Percentiles rank a stretch among this genome's conserved stretches.
Conservation (phyloP, 164 flowering plant genomes). For the Sedum album region DNA sequence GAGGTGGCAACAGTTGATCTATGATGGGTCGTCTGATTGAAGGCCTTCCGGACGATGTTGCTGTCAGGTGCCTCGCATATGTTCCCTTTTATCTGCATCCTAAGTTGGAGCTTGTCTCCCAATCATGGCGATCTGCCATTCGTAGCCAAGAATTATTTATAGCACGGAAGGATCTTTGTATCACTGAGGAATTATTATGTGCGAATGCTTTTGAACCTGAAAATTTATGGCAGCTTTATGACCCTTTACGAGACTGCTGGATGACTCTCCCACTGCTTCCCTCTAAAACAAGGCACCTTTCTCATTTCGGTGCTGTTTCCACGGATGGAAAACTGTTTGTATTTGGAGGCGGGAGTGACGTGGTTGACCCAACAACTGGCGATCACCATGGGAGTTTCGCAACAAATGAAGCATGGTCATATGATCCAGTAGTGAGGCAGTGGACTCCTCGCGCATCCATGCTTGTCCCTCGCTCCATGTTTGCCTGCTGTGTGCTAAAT, state of each 20-base stretch:
- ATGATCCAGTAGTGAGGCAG: constrained; percentile 49
- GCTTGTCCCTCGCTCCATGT: constrained; percentile 90
- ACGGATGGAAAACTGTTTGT: constrained; percentile 72
- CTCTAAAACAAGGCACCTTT: constrained; percentile 69
- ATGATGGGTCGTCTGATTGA: constrained; percentile 79
- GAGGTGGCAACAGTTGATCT: constrained; percentile 10
- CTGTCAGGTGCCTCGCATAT: constrained; percentile 77
- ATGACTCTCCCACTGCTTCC: constrained; percentile 77
- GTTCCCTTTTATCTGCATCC: constrained; percentile 74
- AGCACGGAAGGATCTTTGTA: constrained; percentile 64
- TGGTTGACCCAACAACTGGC: constrained; percentile 84
- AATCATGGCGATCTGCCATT: constrained; percentile 69
- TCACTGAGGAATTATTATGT: constrained; percentile 64
- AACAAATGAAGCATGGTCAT: constrained; percentile 86
- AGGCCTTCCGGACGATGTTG: constrained; percentile 91
- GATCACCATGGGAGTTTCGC: constrained; percentile 93
- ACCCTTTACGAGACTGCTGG: constrained; percentile 75
- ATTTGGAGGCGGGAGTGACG: constrained; percentile 92
- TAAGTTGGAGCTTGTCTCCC: constrained; percentile 71
- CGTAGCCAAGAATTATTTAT: constrained; percentile 60
- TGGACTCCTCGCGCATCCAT: constrained; percentile 68
- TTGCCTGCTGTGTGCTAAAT: constrained; percentile 78
- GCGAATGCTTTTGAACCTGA: constrained; percentile 82
- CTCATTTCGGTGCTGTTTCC: constrained; percentile 77
- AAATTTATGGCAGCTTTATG: constrained; percentile 87